A percentile compares a stretch with the other conserved stretches of the same genome.
phyloP scores from a whole-genome alignment of 192 early-diverging fungal species.

The Linnemannia exigua region DNA sequence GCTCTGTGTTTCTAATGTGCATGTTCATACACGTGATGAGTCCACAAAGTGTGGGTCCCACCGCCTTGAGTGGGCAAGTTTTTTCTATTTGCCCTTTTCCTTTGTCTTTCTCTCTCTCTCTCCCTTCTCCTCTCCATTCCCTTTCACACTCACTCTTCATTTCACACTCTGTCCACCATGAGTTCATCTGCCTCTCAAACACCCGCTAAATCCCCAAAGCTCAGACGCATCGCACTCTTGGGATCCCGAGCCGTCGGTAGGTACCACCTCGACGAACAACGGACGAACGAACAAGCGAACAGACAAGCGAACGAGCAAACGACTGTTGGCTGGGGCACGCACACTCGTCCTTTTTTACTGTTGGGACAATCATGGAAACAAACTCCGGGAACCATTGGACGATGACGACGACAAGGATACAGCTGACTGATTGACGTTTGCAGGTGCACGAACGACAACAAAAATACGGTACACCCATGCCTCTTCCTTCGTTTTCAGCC shows the following conservation, averaged over 20 bases:
- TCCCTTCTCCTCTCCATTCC: neutral
- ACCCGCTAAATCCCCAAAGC: slow-evolving; percentile 66
- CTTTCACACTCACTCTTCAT: neutral
- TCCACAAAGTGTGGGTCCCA: too few species aligned
- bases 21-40: neutral
- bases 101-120: neutral
- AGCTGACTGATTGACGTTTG: too few species aligned
- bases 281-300: too few species aligned
- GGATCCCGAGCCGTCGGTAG: slow-evolving; percentile 85
- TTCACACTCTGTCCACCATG: slow-evolving; percentile 13
- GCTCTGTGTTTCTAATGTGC: neutral
- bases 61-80: neutral
- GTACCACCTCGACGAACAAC: neutral
- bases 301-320: too few species aligned
- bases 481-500: too few species aligned
- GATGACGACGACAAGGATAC: too few species aligned
- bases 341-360: too few species aligned
- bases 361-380: too few species aligned
- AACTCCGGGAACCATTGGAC: too few species aligned
- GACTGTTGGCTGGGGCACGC: too few species aligned
- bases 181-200: slow-evolving; percentile 39
- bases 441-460: too few species aligned
- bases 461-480: too few species aligned
- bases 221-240: slow-evolving; percentile 85
- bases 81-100: neutral